A percentile compares a stretch with the other conserved stretches of the same genome.
phyloP scores from a whole-genome alignment of 495 filamentous ascomycete genomes.

The Barbatosphaeria neglecta region DNA sequence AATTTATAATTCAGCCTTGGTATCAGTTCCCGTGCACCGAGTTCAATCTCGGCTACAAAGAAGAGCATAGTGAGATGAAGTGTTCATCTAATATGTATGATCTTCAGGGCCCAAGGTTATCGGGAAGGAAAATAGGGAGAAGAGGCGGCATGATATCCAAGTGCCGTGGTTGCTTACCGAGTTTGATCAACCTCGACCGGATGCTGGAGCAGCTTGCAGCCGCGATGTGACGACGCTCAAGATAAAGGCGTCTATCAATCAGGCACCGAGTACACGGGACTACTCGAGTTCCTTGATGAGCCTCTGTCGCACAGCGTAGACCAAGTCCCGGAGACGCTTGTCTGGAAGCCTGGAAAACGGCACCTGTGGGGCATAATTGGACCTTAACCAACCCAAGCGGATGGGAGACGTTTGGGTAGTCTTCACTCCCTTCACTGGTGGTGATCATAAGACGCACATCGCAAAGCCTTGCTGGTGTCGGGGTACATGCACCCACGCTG shows the following conservation, averaged over 20 bases:
- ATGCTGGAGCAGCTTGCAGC: no score
- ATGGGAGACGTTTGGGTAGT: no score
- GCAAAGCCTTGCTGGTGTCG: no score
- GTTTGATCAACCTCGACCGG: not conserved
- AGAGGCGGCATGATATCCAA: not conserved
- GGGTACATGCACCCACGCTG: no score
- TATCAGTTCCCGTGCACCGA: not conserved
- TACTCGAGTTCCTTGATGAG: no score
- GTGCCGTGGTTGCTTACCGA: not conserved
- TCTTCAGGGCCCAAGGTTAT: no score
- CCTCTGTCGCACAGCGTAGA: not conserved
- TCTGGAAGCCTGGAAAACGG: not conserved
- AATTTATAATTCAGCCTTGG: not conserved
- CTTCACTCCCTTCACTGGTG: no score
- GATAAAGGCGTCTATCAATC: not conserved
- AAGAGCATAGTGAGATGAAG: not conserved
- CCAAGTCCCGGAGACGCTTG: not conserved
- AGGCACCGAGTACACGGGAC: no score
- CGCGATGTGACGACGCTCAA: no score
- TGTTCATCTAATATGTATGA: not conserved
- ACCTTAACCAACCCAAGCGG: no score
- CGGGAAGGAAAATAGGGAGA: not conserved
- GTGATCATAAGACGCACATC: no score
- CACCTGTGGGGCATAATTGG: no score
- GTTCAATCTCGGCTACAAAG: not conserved